These are phyloP conservation scores for Aspergillus saccharolyticus DNA, from an alignment of 495 filamentous ascomycete species.

Conservation along the genomic window DNA sequence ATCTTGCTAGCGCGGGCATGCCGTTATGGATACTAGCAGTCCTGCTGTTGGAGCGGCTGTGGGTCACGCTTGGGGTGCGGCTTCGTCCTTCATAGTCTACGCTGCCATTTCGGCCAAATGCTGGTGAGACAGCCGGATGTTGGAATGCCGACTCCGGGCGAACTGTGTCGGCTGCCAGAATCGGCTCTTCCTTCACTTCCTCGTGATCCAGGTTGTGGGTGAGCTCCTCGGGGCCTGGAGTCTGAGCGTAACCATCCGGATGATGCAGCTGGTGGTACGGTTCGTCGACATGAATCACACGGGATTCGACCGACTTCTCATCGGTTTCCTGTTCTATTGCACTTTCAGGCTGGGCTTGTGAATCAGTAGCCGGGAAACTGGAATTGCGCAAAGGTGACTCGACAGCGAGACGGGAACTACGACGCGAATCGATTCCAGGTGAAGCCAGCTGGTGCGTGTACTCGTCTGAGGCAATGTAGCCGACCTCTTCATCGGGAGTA, in stretches of 20 bases:
- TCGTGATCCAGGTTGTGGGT: constrained; percentile 26
- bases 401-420: constrained; percentile 39
- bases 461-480: constrained; percentile 75
- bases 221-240: constrained; percentile 35
- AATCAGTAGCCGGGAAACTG: constrained; percentile 42
- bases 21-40: constrained; percentile 57
- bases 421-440: constrained; percentile 49
- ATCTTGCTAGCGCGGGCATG: constrained; percentile 41
- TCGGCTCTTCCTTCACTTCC: constrained; percentile 62
- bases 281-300: constrained; percentile 73
- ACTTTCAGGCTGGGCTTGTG: constrained; percentile 30
- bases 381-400: constrained; percentile 57
- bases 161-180: constrained; percentile 88
- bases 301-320: constrained; percentile 43
- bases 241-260: constrained; percentile 51
- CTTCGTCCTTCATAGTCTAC: constrained; percentile 51
- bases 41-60: constrained; percentile 69
- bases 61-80: constrained; percentile 48
- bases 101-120: constrained; percentile 55
- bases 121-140: constrained; percentile 70
- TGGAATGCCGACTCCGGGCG: constrained; percentile 67
- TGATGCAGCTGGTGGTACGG: constrained; percentile 59
- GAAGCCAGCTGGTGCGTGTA: constrained; percentile 66
- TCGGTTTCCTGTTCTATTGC: constrained; percentile 25
- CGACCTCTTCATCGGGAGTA: constrained; percentile 74